Percentiles rank a stretch among this genome's conserved stretches.
phyloP scores from a whole-genome alignment of 345 rosid species.

The Hirschfeldia incana region DNA sequence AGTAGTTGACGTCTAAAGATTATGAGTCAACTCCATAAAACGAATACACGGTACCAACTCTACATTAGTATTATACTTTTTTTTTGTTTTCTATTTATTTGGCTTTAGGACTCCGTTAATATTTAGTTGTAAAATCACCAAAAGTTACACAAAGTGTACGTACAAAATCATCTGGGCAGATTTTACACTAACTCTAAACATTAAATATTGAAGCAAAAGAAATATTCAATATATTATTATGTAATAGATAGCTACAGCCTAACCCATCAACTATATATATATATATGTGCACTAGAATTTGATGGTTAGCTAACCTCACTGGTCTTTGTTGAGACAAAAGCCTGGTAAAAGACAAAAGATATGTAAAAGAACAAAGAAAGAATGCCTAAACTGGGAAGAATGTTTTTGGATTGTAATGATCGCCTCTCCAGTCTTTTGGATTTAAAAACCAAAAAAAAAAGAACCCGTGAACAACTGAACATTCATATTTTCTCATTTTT shows the following conservation, averaged over 20 bases:
- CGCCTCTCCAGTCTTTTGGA: neutral
- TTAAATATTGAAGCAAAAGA: neutral
- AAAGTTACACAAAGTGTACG: neutral
- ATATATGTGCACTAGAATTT: neutral
- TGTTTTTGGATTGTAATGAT: slow-evolving; percentile 8
- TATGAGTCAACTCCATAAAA: slow-evolving; percentile 14
- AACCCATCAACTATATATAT: neutral
- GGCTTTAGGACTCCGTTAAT: neutral
- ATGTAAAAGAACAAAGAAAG: slow-evolving; percentile 10
- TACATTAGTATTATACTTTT: no score
- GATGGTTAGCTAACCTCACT: slow-evolving; percentile 23
- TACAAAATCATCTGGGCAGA: neutral
- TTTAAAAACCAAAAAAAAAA: neutral
- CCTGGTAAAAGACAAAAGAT: slow-evolving; percentile 13
- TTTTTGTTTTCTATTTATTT: neutral
- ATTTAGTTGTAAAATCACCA: neutral
- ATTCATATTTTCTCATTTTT: slow-evolving; percentile 6
- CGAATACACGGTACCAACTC: slow-evolving; percentile 11
- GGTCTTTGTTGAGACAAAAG: slow-evolving; percentile 19
- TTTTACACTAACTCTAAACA: neutral
- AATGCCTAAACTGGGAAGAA: slow-evolving; percentile 26
- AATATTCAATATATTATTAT: neutral
- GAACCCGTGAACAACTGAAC: slow-evolving; percentile 30
- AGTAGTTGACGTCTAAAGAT: neutral
- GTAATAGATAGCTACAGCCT: neutral